These are phyloP conservation scores for Thielaviopsis musarum DNA, from an alignment of 2,329 filamentous ascomycete genomes.

Conservation along the genomic window DNA sequence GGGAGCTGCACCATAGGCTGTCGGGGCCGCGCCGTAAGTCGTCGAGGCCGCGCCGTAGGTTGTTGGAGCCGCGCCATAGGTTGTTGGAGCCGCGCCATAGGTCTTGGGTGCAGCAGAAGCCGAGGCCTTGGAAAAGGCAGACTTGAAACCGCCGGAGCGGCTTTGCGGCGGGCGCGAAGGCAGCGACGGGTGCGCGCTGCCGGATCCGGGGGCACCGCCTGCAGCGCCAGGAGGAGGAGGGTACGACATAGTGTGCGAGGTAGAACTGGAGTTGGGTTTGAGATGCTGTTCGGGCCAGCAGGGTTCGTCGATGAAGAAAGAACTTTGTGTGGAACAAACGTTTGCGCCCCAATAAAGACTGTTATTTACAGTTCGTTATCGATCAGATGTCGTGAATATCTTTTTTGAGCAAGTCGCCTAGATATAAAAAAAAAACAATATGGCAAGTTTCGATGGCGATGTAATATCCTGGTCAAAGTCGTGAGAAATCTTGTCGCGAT, in stretches of 20 bases:
- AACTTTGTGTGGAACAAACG: not conserved
- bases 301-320: not conserved
- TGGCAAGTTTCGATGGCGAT: too few species aligned
- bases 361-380: not conserved
- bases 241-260: slow-evolving; percentile 65
- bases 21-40: slow-evolving; percentile 29
- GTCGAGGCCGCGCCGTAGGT: slow-evolving; percentile 12
- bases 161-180: slow-evolving; percentile 61
- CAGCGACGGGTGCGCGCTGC: slow-evolving; percentile 42
- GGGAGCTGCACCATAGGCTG: slow-evolving; percentile 22
- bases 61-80: slow-evolving; percentile 2
- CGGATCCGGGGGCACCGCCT: slow-evolving; percentile 21
- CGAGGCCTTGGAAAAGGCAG: slow-evolving; percentile 29
- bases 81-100: slow-evolving; percentile 17
- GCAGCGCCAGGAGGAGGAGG: slow-evolving; percentile 66
- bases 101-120: slow-evolving; percentile 21
- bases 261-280: not conserved
- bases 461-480: too few species aligned
- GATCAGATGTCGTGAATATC: too few species aligned
- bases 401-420: too few species aligned
- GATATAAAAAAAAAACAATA: too few species aligned
- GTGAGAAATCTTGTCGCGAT: not conserved
- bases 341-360: not conserved
- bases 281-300: slow-evolving; percentile 1
- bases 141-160: slow-evolving; percentile 26